These are phyloP conservation scores for Cerioporus squamosus DNA, from an alignment of 1,284 basidiomycete species.

Conservation along the genomic window DNA sequence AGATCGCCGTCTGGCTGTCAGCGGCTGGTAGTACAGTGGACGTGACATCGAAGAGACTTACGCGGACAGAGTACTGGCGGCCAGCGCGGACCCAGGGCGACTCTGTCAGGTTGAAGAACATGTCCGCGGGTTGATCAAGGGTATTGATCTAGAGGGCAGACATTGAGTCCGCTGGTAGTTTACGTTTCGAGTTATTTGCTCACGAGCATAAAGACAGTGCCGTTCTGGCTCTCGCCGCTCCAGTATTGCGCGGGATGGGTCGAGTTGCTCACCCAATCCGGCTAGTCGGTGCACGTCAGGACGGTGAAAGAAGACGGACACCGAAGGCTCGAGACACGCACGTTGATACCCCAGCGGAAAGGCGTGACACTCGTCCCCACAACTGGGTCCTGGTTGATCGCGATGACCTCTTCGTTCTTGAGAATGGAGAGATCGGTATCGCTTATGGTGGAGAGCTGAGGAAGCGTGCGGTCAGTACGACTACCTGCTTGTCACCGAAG, in stretches of 20 bases:
- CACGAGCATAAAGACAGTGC: constrained; percentile 49
- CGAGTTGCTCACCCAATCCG: constrained; percentile 51
- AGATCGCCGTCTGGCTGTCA: neutral
- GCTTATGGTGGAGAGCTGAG: constrained; percentile 53
- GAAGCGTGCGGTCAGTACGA: too few species aligned
- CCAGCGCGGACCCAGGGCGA: constrained; percentile 74
- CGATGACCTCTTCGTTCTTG: constrained; percentile 66
- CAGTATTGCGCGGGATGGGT: constrained; percentile 56
- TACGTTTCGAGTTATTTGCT: too few species aligned
- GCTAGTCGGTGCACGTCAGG: constrained; percentile 32
- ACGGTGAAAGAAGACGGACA: neutral
- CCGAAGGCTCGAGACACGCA: constrained; percentile 27
- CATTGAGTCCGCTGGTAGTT: neutral
- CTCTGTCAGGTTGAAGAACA: constrained; percentile 69
- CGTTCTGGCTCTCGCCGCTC: constrained; percentile 54
- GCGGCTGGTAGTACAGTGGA: neutral
- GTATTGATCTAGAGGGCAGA: constrained; percentile 39
- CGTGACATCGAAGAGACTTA: constrained; percentile 35
- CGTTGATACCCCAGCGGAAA: constrained; percentile 69
- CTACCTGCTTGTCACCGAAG: too few species aligned
- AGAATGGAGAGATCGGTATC: constrained; percentile 56
- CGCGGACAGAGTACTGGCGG: constrained; percentile 62
- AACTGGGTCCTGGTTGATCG: constrained; percentile 70
- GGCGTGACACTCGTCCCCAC: constrained; percentile 64
- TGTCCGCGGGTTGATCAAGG: constrained; percentile 53